phyloP scores from a whole-genome alignment of 139 green algal species.

The Pleodorina starrii region DNA sequence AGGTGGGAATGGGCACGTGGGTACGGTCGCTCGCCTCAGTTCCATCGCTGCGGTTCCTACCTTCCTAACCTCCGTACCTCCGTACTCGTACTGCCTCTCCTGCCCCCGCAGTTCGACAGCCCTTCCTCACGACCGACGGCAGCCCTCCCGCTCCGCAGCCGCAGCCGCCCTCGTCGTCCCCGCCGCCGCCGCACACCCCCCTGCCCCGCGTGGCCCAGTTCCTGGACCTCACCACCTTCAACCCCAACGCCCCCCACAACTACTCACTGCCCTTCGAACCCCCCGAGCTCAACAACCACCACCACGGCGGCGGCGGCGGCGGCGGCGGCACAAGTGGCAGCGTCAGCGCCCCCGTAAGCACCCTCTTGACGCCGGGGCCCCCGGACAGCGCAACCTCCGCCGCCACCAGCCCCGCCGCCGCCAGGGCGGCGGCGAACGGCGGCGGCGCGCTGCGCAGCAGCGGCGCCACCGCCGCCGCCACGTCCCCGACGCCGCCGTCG shows the following conservation, averaged over 20 bases:
- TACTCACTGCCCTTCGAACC: slow-evolving; percentile 4
- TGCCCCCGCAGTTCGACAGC: slow-evolving; percentile 10
- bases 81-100: not conserved
- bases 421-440: not conserved
- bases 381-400: not conserved
- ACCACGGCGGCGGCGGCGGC: too few relatives aligned
- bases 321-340: too few relatives aligned
- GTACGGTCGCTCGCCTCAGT: too few relatives aligned
- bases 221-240: slow-evolving; percentile 20
- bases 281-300: not conserved
- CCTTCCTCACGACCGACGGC: not conserved
- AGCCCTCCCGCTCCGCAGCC: not conserved
- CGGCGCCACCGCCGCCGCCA: not conserved
- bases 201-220: not conserved
- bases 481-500: not conserved
- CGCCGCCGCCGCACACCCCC: not conserved
- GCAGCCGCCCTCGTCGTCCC: not conserved
- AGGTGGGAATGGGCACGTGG: too few relatives aligned
- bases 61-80: not conserved
- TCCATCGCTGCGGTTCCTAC: too few relatives aligned
- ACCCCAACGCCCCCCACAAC: slow-evolving; percentile 1
- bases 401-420: not conserved
- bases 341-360: not conserved
- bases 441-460: not conserved
- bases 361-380: not conserved